These are phyloP conservation scores for Akanthomyces dipterigenus DNA, from an alignment of 2,329 filamentous ascomycete species.

Conservation along the genomic window DNA sequence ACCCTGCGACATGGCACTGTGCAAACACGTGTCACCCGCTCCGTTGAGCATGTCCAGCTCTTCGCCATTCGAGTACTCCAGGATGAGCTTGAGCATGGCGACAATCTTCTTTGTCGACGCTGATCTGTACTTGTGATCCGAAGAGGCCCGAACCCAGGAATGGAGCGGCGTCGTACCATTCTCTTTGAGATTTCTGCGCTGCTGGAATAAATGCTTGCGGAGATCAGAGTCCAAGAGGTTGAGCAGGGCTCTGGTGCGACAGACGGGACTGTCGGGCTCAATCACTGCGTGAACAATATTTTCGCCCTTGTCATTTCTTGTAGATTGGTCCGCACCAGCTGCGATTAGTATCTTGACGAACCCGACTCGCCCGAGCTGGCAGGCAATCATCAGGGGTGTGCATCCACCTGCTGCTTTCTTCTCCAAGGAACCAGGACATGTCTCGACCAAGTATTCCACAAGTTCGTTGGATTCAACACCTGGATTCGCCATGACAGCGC, in stretches of 20 bases:
- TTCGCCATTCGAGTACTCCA: slow-evolving; percentile 49
- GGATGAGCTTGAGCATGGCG: slow-evolving; percentile 41
- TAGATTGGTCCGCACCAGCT: slow-evolving; percentile 62
- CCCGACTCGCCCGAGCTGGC: slow-evolving; percentile 45
- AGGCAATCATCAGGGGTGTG: slow-evolving; percentile 66
- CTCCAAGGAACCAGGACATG: slow-evolving; percentile 56
- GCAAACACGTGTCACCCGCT: slow-evolving; percentile 58
- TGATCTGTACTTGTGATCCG: slow-evolving; percentile 11
- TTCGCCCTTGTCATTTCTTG: slow-evolving; percentile 51
- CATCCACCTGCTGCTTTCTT: slow-evolving; percentile 49
- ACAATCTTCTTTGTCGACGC: slow-evolving; percentile 19
- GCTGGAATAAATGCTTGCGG: slow-evolving; percentile 49
- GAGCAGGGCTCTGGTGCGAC: slow-evolving; percentile 41
- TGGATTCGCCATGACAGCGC: slow-evolving; percentile 46
- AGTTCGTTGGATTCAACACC: slow-evolving; percentile 41
- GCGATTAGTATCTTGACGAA: slow-evolving; percentile 56
- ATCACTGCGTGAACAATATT: slow-evolving; percentile 63
- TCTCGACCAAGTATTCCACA: slow-evolving; percentile 59
- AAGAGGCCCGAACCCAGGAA: slow-evolving; percentile 39
- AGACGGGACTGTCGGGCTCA: slow-evolving; percentile 23
- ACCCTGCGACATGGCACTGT: slow-evolving; percentile 42
- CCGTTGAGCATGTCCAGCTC: slow-evolving; percentile 55
- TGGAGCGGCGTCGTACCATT: slow-evolving; percentile 59
- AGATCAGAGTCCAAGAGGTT: slow-evolving; percentile 52
- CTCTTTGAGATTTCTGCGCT: slow-evolving; percentile 46